phyloP scores from a whole-genome alignment of 1,284 basidiomycete genomes.

The Puccinia hordei region DNA sequence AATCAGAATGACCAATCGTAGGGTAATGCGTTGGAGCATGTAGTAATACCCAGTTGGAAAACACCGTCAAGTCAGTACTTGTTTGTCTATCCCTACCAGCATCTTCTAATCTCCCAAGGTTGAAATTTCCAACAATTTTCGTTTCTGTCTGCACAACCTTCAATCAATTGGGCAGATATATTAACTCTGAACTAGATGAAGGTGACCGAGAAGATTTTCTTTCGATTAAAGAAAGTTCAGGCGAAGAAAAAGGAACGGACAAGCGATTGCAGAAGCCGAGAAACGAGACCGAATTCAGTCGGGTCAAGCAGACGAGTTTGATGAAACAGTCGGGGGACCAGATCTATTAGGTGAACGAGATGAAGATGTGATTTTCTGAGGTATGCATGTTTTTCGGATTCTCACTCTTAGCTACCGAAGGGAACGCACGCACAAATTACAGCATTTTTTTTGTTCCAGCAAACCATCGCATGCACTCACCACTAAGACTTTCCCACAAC shows the following conservation, averaged over 20 bases:
- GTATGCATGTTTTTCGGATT: not conserved
- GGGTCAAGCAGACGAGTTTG: slow-evolving; percentile 57
- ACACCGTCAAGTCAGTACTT: slow-evolving; percentile 75
- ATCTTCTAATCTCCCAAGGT: no score
- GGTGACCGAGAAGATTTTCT: slow-evolving; percentile 98
- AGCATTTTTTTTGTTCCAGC: no score
- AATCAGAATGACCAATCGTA: slow-evolving; percentile 94
- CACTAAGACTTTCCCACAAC: no score
- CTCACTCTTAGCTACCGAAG: not conserved
- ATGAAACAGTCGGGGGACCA: slow-evolving; percentile 57
- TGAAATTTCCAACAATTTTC: not conserved
- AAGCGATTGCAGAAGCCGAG: slow-evolving; percentile 65
- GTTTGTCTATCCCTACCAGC: no score
- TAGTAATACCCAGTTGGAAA: slow-evolving; percentile 93
- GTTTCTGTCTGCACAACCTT: not conserved
- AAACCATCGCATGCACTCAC: no score
- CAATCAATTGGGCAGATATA: slow-evolving; percentile 64
- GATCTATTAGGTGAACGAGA: slow-evolving; percentile 83
- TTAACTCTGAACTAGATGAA: slow-evolving; percentile 84
- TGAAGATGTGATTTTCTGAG: slow-evolving; percentile 82
- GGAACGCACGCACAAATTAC: no score
- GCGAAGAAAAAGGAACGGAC: slow-evolving; percentile 88
- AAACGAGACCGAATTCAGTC: slow-evolving; percentile 56
- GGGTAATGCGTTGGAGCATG: slow-evolving; percentile 97
- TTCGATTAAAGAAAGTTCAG: slow-evolving; percentile 92